Base-by-base conservation (phyloP, 2,329 filamentous ascomycete species). In the Penicillium sp. region DNA sequence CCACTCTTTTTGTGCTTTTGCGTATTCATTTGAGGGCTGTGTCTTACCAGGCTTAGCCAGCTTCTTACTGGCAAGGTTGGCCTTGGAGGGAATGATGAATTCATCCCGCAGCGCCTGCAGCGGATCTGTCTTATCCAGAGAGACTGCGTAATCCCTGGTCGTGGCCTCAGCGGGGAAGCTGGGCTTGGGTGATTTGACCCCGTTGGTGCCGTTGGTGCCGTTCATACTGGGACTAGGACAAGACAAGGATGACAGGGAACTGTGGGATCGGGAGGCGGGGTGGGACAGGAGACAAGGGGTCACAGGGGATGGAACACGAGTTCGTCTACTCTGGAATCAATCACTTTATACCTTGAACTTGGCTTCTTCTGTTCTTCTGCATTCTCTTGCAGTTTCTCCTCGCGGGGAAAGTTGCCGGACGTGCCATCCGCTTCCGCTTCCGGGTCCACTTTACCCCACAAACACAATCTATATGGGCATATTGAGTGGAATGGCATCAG, bases 81-180 rank as follows among this genome's bases (percentile, higher is more conserved):
- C 79, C 71, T 87, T 91, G 4, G 88, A 89, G 1, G 91, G 91
- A 42, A 95, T 86, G 43, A 88, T 81, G 72, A 93, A 96, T 63
- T 92, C 82, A 16, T 85, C 76, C 16, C 90, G 84, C 52, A 90
- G 79, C 51, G 78, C 75, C n/a, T 76, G 72, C 42, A 91, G 69
- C 18, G 78, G 74, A 67, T 90, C 88, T 58, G 83, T 77, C 0
- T 74, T 72, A 67, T 91, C 88, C 3, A 89, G 77, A 10, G 75
- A 71, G 16, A 70, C 62, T 7, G 78, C 77, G 59, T 78, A 75
- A 34, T 70, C 72, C 39, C 60, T 63, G 9, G 67, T 64, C 8
- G 59, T 62, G 28, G 71, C 71, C 54, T 73, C 60, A 9, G 56
- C 60, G 43, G 69, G 67, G 51, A 72, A 73, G 13, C 51, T 54